phyloP scores from a whole-genome alignment of 2,329 filamentous ascomycete species.

The Xylaria hypoxylon region DNA sequence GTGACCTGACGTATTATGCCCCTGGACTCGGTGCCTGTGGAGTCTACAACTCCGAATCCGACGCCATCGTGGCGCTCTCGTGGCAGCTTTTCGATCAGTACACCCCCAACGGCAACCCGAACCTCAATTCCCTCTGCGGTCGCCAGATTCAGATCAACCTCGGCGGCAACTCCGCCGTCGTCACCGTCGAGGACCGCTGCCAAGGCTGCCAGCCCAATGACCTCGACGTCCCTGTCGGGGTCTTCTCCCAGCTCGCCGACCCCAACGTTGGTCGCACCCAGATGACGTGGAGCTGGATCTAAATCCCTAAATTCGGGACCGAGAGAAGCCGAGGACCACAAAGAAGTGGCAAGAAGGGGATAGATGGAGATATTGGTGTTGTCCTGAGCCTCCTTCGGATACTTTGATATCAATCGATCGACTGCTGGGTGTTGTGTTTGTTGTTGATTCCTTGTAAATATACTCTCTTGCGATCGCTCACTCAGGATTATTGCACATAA shows the following conservation, averaged over 20 bases:
- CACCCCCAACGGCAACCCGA: constrained; percentile 39
- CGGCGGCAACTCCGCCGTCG: constrained; percentile 23
- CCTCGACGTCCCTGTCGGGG: constrained; percentile 36
- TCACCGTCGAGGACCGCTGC: constrained; percentile 41
- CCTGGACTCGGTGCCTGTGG: constrained; percentile 40
- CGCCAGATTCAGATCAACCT: constrained; percentile 36
- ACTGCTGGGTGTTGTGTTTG: constrained; percentile 17
- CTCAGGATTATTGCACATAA: constrained; percentile 20
- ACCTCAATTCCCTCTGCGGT: constrained; percentile 40
- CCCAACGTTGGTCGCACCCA: constrained; percentile 28
- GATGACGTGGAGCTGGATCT: constrained; percentile 37
- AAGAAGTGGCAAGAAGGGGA: background rate
- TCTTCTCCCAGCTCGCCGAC: constrained; percentile 37
- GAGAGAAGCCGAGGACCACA: background rate
- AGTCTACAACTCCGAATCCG: constrained; percentile 32
- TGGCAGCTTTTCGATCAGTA: constrained; percentile 36
- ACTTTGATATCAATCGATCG: background rate
- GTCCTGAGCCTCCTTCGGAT: background rate
- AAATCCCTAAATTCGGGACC: background rate
- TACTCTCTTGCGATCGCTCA: constrained; percentile 23
- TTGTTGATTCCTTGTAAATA: constrained; percentile 33
- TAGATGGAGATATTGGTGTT: constrained; percentile 1
- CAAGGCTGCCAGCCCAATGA: constrained; percentile 32
- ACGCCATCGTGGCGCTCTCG: constrained; percentile 36
- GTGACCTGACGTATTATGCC: constrained; percentile 39